These are phyloP conservation scores for Aspergillus wentii DNA, from an alignment of 495 filamentous ascomycete species.

Conservation along the genomic window DNA sequence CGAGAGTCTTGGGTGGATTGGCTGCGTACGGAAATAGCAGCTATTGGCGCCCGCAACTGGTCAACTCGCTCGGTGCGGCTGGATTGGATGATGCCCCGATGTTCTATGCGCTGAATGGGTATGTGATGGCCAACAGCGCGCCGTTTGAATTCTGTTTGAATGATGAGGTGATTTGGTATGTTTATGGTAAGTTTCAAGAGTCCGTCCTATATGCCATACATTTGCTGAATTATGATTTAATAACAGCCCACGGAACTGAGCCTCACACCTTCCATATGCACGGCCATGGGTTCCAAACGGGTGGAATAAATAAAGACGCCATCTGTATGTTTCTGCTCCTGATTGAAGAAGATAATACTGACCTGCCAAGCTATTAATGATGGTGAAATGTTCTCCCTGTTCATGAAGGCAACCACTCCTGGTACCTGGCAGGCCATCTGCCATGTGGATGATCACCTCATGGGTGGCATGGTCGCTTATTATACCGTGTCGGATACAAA, in stretches of 20 bases:
- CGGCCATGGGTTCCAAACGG: neutral
- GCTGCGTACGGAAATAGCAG: neutral
- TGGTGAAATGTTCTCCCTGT: neutral
- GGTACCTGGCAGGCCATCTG: neutral
- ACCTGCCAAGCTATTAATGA: neutral
- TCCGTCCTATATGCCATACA: too few relatives aligned
- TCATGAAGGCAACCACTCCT: neutral
- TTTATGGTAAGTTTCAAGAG: conserved; percentile 3
- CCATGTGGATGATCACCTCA: neutral
- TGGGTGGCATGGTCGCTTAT: neutral
- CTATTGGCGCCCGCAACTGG: conserved; percentile 1
- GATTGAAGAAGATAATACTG: neutral
- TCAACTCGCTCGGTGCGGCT: neutral
- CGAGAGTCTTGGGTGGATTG: neutral
- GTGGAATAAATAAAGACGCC: neutral
- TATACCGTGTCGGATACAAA: neutral
- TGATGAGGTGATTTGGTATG: conserved; percentile 3
- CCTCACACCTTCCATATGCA: neutral
- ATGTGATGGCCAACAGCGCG: neutral
- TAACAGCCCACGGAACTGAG: neutral
- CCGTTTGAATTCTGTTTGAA: conserved; percentile 2
- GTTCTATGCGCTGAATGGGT: neutral
- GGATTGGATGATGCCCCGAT: conserved; percentile 1
- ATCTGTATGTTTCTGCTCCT: neutral
- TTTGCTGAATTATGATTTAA: too few relatives aligned